Evolutionary conservation across 2,329 filamentous ascomycete genomes (phyloP).

Genomic region (Juglanconis sp.): DNA sequence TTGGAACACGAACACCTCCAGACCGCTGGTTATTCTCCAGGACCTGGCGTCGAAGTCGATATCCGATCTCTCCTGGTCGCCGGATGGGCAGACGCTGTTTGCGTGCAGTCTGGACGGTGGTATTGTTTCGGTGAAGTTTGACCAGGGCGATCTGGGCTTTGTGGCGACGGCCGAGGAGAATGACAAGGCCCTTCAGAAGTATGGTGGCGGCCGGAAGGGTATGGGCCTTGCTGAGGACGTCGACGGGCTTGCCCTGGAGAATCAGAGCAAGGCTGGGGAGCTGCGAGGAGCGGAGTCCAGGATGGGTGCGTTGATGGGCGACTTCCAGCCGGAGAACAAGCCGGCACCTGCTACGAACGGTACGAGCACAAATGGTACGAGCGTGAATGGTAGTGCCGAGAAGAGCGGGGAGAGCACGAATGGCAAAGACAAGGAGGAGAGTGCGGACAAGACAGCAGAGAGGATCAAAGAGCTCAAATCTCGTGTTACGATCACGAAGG

Average conservation of each 20-base stretch:
- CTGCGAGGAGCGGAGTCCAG: slow-evolving; percentile 85
- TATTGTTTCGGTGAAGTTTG: slow-evolving; percentile 78
- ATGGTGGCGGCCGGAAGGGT: slow-evolving; percentile 80
- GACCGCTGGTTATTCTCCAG: slow-evolving; percentile 85
- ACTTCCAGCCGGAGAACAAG: slow-evolving; percentile 55
- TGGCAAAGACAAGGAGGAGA: slow-evolving; percentile 36
- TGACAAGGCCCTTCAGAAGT: slow-evolving; percentile 88
- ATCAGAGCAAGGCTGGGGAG: slow-evolving; percentile 88
- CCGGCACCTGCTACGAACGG: slow-evolving; percentile 47
- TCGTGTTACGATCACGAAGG: slow-evolving; percentile 89
- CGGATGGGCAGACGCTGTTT: slow-evolving; percentile 83
- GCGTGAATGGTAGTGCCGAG: slow-evolving; percentile 17
- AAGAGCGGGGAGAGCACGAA: slow-evolving; percentile 21
- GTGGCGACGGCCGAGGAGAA: slow-evolving; percentile 85
- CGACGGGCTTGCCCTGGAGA: slow-evolving; percentile 81
- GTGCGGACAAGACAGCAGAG: slow-evolving; percentile 51
- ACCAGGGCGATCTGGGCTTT: slow-evolving; percentile 84
- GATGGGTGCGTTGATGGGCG: slow-evolving; percentile 98
- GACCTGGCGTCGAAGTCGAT: slow-evolving; percentile 89
- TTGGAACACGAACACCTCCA: slow-evolving; percentile 94
- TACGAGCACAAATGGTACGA: slow-evolving; percentile 42
- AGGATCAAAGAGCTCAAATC: slow-evolving; percentile 70
- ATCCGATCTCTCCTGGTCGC: slow-evolving; percentile 90
- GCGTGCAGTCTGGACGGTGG: slow-evolving; percentile 86
- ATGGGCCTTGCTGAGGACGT: slow-evolving; percentile 92